Evolutionary conservation across 2,329 filamentous ascomycete genomes (phyloP).

Genomic region (Penicillium sp.): DNA sequence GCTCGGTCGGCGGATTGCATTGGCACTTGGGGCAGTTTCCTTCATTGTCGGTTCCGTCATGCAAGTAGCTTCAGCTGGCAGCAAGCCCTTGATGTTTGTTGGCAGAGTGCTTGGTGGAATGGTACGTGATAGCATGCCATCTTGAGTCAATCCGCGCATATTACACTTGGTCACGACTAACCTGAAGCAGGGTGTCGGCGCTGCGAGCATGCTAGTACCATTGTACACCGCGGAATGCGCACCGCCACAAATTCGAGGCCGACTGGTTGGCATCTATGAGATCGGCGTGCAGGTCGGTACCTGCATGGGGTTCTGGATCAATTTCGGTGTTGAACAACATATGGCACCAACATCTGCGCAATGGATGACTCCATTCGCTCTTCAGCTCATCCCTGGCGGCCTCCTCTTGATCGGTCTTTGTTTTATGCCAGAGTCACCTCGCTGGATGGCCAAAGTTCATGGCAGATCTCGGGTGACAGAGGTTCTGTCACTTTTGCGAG

Average conservation of each 20-base stretch:
- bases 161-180: neutral
- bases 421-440: conserved; percentile 64
- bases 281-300: conserved; percentile 54
- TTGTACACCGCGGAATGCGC: conserved; percentile 62
- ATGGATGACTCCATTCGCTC: conserved; percentile 63
- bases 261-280: conserved; percentile 62
- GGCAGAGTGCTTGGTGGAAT: conserved; percentile 53
- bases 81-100: conserved; percentile 63
- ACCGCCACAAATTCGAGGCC: conserved; percentile 60
- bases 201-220: conserved; percentile 58
- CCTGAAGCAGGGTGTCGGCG: conserved; percentile 36
- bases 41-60: conserved; percentile 64
- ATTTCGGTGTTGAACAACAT: conserved; percentile 51
- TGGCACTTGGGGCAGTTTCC: conserved; percentile 59
- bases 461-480: conserved; percentile 64
- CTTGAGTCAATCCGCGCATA: neutral
- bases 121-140: conserved; percentile 23
- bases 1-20: conserved; percentile 57
- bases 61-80: conserved; percentile 62
- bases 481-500: conserved; percentile 59
- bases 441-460: conserved; percentile 67
- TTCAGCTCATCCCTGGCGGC: conserved; percentile 65
- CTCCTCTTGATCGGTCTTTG: conserved; percentile 63
- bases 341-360: conserved; percentile 48
- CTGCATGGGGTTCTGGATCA: conserved; percentile 54